Percentiles rank a stretch among this genome's conserved stretches.
Conservation (phyloP, 441 rosid genomes). For the Bruguiera hainesii region DNA sequence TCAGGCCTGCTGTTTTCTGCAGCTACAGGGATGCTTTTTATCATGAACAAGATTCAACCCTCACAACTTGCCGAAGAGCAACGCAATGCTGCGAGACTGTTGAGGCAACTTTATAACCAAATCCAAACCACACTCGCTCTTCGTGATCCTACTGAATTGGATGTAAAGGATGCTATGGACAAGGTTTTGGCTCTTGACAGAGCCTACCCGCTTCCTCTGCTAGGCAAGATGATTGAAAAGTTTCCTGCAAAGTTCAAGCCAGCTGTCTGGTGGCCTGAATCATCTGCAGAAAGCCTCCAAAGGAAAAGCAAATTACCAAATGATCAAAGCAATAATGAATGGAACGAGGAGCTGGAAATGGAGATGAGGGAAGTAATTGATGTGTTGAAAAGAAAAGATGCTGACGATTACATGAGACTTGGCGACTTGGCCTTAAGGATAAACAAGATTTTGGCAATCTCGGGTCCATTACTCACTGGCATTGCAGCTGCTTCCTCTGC, state of each 20-base stretch:
- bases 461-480: conserved; percentile 62
- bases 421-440: conserved; percentile 49
- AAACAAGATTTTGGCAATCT: conserved; percentile 54
- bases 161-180: conserved; percentile 45
- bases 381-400: conserved; percentile 52
- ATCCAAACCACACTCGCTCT: conserved; percentile 30
- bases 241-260: conserved; percentile 53
- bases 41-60: conserved; percentile 78
- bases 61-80: conserved; percentile 84
- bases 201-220: conserved; percentile 63
- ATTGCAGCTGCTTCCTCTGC: conserved; percentile 53
- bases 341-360: conserved; percentile 44
- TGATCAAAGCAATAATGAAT: conserved; percentile 31
- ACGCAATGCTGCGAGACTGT: conserved; percentile 55
- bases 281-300: background rate
- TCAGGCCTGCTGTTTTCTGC: conserved; percentile 50
- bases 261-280: conserved; percentile 61
- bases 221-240: conserved; percentile 64
- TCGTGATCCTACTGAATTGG: conserved; percentile 25
- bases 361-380: conserved; percentile 48
- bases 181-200: conserved; percentile 57
- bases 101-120: conserved; percentile 40
- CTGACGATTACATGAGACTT: conserved; percentile 55
- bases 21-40: conserved; percentile 45
- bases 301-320: background rate